phyloP scores from a whole-genome alignment of 1,284 basidiomycete genomes.

The Flammula alnicola region DNA sequence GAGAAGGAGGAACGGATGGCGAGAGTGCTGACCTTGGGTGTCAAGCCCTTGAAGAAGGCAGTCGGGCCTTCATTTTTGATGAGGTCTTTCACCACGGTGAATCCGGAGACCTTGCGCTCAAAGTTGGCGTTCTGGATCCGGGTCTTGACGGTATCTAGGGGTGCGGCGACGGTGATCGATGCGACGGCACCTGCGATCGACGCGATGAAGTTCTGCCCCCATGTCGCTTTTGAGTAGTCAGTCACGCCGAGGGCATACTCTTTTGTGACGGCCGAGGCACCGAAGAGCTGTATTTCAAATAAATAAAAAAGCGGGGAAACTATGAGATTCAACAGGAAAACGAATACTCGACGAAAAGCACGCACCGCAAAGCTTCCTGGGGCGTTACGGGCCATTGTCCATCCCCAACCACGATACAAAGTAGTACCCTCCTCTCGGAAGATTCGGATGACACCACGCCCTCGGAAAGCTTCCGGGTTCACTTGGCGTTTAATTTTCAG shows the following conservation, averaged over 20 bases:
- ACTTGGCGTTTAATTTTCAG: slow-evolving; percentile 99
- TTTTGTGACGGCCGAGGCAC: slow-evolving; percentile 93
- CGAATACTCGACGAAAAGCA: not conserved
- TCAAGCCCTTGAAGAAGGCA: slow-evolving; percentile 98
- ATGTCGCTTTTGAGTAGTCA: slow-evolving; percentile 93
- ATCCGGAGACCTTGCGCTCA: slow-evolving; percentile 88
- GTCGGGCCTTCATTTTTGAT: slow-evolving; percentile 82
- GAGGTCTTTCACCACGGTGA: slow-evolving; percentile 87
- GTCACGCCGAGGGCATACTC: slow-evolving; percentile 89
- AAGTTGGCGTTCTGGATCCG: slow-evolving; percentile 99
- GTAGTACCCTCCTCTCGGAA: slow-evolving; percentile 91
- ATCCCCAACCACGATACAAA: slow-evolving; percentile 97
- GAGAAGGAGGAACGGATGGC: not conserved
- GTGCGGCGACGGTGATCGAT: slow-evolving; percentile 95
- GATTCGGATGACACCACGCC: slow-evolving; percentile 89
- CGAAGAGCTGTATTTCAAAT: slow-evolving; percentile 76
- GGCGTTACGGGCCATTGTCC: slow-evolving; percentile 98
- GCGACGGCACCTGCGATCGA: slow-evolving; percentile 94
- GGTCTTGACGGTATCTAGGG: slow-evolving; percentile 96
- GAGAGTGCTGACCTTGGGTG: slow-evolving; percentile 73
- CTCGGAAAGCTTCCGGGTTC: slow-evolving; percentile 94
- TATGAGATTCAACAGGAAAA: not conserved
- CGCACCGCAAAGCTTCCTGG: slow-evolving; percentile 93
- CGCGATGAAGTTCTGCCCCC: slow-evolving; percentile 94
- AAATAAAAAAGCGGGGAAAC: not conserved